phyloP scores from a whole-genome alignment of 176 grass and related monocot genomes.

The barley (Hordeum vulgare) region MorexV3_pseudomolecules_assembly NC_058521.1:34500936-34501435 shows the following conservation, averaged over 20 bases:
- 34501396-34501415: conserved; percentile 23
- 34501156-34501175: not conserved
- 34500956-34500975: not conserved
- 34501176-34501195: not conserved
- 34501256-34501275: not conserved
- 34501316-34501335: not conserved
- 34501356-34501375: not conserved
- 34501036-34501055: conserved; percentile 44
- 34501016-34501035: conserved; percentile 20
- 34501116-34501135: not conserved
- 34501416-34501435: conserved; percentile 38
- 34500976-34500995: conserved; percentile 25
- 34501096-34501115: not conserved
- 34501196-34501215: not conserved
- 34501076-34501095: not conserved
- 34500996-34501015: conserved; percentile 16
- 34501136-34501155: not conserved
- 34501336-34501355: not conserved
- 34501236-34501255: not conserved
- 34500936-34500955: conserved; percentile 32
- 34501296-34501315: not conserved
- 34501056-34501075: not conserved
- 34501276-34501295: not conserved
- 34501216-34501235: not conserved
- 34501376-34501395: conserved; percentile 6